phyloP scores from a whole-genome alignment of 2,329 filamentous ascomycete genomes.

The Penicillium sp. region DNA sequence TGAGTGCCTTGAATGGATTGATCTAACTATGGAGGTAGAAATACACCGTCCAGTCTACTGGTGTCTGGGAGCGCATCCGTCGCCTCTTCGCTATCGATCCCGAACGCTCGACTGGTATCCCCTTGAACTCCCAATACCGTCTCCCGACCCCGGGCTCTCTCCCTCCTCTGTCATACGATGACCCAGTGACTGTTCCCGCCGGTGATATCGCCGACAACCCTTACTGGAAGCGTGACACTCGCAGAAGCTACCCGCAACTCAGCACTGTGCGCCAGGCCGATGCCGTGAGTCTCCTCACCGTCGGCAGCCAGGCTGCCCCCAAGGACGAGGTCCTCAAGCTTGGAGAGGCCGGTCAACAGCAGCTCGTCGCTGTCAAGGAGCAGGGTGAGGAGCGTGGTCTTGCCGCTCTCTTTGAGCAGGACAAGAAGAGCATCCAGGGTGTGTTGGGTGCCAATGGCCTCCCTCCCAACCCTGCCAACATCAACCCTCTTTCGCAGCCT shows the following conservation, averaged over 20 bases:
- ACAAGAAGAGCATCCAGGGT: conserved; percentile 54
- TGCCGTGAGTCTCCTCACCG: conserved; percentile 78
- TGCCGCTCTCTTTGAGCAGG: conserved; percentile 71
- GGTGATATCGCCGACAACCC: conserved; percentile 88
- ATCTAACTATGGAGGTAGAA: conserved; percentile 63
- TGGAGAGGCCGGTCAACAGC: conserved; percentile 70
- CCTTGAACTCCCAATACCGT: conserved; percentile 89
- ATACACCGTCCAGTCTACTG: conserved; percentile 89
- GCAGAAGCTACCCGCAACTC: conserved; percentile 77
- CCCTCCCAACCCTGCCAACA: conserved; percentile 81
- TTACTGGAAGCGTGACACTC: conserved; percentile 92
- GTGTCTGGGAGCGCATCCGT: conserved; percentile 84
- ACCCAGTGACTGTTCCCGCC: conserved; percentile 81
- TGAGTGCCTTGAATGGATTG: background rate
- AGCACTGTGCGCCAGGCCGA: conserved; percentile 82
- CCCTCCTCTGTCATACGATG: conserved; percentile 73
- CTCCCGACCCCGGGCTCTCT: conserved; percentile 76
- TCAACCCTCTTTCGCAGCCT: conserved; percentile 46
- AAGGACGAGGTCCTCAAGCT: conserved; percentile 76
- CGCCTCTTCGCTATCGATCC: conserved; percentile 78
- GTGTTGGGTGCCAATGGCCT: conserved; percentile 76
- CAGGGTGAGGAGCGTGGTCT: conserved; percentile 73
- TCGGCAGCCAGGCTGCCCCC: conserved; percentile 79
- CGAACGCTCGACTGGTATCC: conserved; percentile 86
- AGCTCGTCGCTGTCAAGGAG: conserved; percentile 75